These are phyloP conservation scores for Claviceps humidiphila DNA, from an alignment of 2,329 filamentous ascomycete genomes.

Conservation along the genomic window DNA sequence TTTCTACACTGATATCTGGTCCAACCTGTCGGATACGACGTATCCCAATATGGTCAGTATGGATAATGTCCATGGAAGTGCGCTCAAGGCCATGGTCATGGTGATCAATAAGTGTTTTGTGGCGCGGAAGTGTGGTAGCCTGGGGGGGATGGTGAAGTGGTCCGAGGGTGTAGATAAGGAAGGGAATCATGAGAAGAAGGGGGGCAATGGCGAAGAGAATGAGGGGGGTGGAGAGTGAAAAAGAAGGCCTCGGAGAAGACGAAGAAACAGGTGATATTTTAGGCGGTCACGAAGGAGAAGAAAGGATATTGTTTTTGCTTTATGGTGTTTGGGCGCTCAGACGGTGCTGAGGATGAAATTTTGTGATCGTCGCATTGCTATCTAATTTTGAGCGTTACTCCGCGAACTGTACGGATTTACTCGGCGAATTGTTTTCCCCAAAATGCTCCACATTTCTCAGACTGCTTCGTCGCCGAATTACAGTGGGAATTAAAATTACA, in stretches of 20 bases:
- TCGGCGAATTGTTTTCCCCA: too few species aligned
- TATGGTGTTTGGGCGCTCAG: too few species aligned
- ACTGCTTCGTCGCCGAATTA: too few species aligned
- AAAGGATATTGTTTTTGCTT: too few species aligned
- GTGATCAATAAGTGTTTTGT: conserved; percentile 19
- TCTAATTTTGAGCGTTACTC: too few species aligned
- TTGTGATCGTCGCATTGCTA: too few species aligned
- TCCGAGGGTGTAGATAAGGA: neutral
- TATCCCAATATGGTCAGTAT: conserved; percentile 23
- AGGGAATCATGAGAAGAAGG: neutral
- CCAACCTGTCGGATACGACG: conserved; percentile 7
- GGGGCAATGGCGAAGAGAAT: neutral
- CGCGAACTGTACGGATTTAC: too few species aligned
- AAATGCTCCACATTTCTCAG: too few species aligned
- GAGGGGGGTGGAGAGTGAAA: neutral
- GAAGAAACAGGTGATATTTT: too few species aligned
- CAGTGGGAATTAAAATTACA: too few species aligned
- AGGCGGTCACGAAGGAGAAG: too few species aligned
- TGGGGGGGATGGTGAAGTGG: conserved; percentile 11
- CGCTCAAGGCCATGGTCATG: conserved; percentile 14
- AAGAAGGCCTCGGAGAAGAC: neutral
- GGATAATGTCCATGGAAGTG: conserved; percentile 14
- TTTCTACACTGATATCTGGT: conserved; percentile 15
- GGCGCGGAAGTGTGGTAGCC: conserved; percentile 12
- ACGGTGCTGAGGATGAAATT: too few species aligned